phyloP scores from a whole-genome alignment of 306 rosid species.

The Prinsepia uniflora region DNA sequence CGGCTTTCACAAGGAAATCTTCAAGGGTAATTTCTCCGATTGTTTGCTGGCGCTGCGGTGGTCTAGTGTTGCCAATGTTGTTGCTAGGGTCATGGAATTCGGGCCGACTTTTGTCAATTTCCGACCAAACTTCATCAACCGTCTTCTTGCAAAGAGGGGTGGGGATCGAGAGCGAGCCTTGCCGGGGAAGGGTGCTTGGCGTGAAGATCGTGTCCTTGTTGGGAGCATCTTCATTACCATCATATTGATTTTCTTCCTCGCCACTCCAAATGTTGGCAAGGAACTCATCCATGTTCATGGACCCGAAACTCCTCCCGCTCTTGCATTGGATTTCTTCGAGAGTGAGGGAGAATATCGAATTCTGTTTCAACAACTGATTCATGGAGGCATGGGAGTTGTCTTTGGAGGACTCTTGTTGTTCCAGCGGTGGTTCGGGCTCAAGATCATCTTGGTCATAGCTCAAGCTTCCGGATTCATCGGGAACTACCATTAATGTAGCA shows the following conservation, averaged over 20 bases:
- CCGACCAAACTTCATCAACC: constrained; percentile 63
- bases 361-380: constrained; percentile 18
- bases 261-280: constrained; percentile 58
- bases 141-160: constrained; percentile 63
- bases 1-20: constrained; percentile 70
- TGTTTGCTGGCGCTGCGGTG: constrained; percentile 35
- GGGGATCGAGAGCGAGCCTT: constrained; percentile 39
- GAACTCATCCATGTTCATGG: constrained; percentile 77
- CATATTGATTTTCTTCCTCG: constrained; percentile 41
- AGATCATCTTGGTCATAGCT: neutral
- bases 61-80: constrained; percentile 1
- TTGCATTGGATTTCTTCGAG: constrained; percentile 56
- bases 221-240: neutral
- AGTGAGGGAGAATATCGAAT: constrained; percentile 40
- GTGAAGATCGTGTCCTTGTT: constrained; percentile 5
- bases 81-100: constrained; percentile 6
- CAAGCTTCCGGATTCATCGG: neutral
- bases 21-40: constrained; percentile 65
- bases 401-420: constrained; percentile 23
- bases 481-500: constrained; percentile 13
- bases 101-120: constrained; percentile 42
- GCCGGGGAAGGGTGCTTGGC: constrained; percentile 16
- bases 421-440: neutral
- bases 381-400: constrained; percentile 20
- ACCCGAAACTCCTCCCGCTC: constrained; percentile 48